Evolutionary conservation across 768 basidiomycete species (phyloP).

Genomic region (Kondoa malvinella): DNA sequence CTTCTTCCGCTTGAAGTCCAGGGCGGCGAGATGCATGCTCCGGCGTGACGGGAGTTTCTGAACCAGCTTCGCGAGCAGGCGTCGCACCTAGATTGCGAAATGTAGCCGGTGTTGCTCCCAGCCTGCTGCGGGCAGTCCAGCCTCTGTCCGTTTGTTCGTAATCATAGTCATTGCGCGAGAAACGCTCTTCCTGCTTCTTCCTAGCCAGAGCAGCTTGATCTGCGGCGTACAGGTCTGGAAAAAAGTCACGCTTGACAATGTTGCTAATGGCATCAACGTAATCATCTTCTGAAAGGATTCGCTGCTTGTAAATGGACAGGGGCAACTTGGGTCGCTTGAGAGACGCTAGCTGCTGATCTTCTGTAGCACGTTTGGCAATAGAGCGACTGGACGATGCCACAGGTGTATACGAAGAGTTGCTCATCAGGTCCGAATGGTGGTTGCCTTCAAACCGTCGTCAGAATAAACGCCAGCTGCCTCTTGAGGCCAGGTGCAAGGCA

Average conservation of each 20-base stretch:
- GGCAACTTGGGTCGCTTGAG: neutral
- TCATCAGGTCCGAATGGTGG: too few relatives aligned
- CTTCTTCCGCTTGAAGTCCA: constrained; percentile 36
- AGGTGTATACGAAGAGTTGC: too few relatives aligned
- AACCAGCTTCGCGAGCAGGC: neutral
- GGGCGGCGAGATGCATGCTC: neutral
- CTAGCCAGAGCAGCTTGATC: constrained; percentile 9
- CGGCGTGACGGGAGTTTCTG: constrained; percentile 34
- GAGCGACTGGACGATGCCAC: neutral
- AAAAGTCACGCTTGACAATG: constrained; percentile 95
- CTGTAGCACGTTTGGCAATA: neutral
- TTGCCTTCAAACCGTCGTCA: too few relatives aligned
- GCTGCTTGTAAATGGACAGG: neutral
- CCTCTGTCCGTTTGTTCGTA: neutral
- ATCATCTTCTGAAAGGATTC: constrained; percentile 51
- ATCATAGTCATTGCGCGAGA: neutral
- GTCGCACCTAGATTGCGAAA: too few relatives aligned
- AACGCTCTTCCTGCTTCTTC: neutral
- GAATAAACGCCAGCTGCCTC: too few relatives aligned
- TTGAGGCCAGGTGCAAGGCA: too few relatives aligned
- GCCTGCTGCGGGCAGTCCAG: neutral
- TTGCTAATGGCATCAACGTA: constrained; percentile 75
- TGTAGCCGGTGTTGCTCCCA: neutral
- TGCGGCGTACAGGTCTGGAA: constrained; percentile 48
- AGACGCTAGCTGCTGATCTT: neutral